Evolutionary conservation across 1,284 basidiomycete species (phyloP).

Genomic region (Phaffia rhodozyma): DNA sequence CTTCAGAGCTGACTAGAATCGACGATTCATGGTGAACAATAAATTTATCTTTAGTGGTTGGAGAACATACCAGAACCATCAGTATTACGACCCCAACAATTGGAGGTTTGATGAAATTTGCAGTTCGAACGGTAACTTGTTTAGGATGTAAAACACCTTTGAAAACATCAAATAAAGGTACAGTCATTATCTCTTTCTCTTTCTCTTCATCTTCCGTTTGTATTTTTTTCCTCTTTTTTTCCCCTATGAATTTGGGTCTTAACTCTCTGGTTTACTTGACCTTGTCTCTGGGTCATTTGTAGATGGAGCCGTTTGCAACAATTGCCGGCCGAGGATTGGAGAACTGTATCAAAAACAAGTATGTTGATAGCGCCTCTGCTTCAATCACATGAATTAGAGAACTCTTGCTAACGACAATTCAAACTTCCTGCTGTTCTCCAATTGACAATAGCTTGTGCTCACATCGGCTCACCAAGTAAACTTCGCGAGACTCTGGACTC

Average conservation of each 20-base stretch:
- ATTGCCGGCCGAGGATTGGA: slow-evolving; percentile 68
- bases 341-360: slow-evolving; percentile 88
- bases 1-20: background rate
- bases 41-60: slow-evolving; percentile 51
- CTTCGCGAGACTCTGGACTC: slow-evolving; percentile 89
- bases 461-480: slow-evolving; percentile 73
- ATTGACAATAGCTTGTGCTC: slow-evolving; percentile 37
- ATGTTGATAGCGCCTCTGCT: slow-evolving; percentile 12
- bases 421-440: background rate
- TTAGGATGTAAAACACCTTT: slow-evolving; percentile 84
- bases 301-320: slow-evolving; percentile 88
- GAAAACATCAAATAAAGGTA: slow-evolving; percentile 51
- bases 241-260: background rate
- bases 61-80: slow-evolving; percentile 84
- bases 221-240: slow-evolving; percentile 2
- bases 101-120: slow-evolving; percentile 93
- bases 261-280: background rate
- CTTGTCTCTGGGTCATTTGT: background rate
- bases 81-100: slow-evolving; percentile 87
- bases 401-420: background rate
- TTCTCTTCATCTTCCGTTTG: slow-evolving; percentile 17
- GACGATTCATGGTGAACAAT: slow-evolving; percentile 7
- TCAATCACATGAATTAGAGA: background rate
- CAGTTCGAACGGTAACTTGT: slow-evolving; percentile 84
- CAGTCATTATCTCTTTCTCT: slow-evolving; percentile 19